phyloP scores from a whole-genome alignment of 208 protist species.

The Wallacemonas rigidus region DNA sequence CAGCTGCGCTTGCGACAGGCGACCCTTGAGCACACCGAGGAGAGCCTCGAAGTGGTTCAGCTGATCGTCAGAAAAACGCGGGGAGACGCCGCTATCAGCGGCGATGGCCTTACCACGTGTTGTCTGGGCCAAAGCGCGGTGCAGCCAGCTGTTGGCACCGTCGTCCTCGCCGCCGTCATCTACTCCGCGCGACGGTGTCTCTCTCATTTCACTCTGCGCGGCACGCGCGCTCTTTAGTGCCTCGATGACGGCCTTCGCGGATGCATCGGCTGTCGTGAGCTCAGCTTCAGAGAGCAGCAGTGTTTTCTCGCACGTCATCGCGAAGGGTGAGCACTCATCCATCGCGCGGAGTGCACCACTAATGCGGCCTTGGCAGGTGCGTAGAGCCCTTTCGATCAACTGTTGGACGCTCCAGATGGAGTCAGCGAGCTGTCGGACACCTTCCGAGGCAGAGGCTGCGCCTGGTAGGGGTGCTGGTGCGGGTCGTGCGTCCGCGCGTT shows the following conservation, averaged over 20 bases:
- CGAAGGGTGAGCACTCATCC: conserved; percentile 41
- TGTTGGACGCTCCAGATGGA: conserved; percentile 21
- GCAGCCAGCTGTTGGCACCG: conserved; percentile 8
- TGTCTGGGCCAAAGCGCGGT: neutral
- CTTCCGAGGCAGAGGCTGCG: neutral
- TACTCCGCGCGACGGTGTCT: neutral
- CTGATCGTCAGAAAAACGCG: neutral
- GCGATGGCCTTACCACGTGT: neutral
- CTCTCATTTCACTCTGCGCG: neutral
- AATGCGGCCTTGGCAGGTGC: conserved; percentile 24
- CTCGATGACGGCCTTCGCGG: conserved; percentile 45
- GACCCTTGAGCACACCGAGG: conserved; percentile 36
- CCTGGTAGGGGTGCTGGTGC: neutral
- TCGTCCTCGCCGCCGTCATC: neutral
- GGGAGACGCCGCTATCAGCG: neutral
- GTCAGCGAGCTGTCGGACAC: conserved; percentile 16
- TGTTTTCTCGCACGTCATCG: conserved; percentile 40
- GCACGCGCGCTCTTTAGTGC: conserved; percentile 20
- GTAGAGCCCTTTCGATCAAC: conserved; percentile 29
- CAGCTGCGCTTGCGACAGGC: conserved; percentile 42
- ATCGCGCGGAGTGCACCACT: conserved; percentile 35
- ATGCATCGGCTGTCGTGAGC: conserved; percentile 51
- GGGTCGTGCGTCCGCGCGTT: neutral
- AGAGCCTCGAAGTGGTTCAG: conserved; percentile 35
- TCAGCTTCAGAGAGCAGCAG: conserved; percentile 79